Percentiles rank a stretch among this genome's conserved stretches.
Evolutionary conservation across 2,329 filamentous ascomycete species (phyloP).

Genomic region (Ceratocystis alfenasii): DNA sequence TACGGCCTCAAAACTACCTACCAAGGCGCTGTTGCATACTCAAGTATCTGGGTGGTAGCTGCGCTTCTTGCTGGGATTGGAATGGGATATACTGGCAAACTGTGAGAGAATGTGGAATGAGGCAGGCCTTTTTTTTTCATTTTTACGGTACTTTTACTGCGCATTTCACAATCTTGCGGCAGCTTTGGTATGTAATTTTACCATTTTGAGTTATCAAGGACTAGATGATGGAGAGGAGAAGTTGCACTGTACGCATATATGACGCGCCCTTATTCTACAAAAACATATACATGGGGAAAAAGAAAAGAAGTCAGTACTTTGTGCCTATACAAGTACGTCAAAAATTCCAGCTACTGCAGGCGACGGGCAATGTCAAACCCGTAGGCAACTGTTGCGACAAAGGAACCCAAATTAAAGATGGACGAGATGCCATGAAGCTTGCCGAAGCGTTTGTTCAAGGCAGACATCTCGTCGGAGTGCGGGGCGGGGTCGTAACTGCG

Average conservation of each 20-base stretch:
- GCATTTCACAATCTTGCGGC: no score
- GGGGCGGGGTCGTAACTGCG: constrained; percentile 67
- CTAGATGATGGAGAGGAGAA: no score
- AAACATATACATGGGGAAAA: no score
- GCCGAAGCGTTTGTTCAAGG: constrained; percentile 66
- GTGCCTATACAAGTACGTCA: no score
- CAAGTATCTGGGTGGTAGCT: constrained; percentile 60
- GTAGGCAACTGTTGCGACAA: constrained; percentile 62
- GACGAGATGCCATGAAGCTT: constrained; percentile 72
- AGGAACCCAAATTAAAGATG: constrained; percentile 60
- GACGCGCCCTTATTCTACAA: no score
- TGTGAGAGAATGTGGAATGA: not conserved
- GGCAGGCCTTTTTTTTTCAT: no score
- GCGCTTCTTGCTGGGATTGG: constrained; percentile 47
- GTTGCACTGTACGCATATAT: no score
- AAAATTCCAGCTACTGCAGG: constrained; percentile 34
- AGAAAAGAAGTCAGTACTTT: no score
- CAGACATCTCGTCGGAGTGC: constrained; percentile 73
- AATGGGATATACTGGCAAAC: constrained; percentile 40
- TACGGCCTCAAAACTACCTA: constrained; percentile 61
- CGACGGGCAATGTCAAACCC: constrained; percentile 60
- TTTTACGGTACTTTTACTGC: no score
- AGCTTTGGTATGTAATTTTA: no score
- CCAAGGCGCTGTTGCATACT: constrained; percentile 59
- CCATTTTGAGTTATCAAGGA: no score